Base-by-base conservation (phyloP, 148 eudicot genomes). In the Nepenthes mirabilis region DNA sequence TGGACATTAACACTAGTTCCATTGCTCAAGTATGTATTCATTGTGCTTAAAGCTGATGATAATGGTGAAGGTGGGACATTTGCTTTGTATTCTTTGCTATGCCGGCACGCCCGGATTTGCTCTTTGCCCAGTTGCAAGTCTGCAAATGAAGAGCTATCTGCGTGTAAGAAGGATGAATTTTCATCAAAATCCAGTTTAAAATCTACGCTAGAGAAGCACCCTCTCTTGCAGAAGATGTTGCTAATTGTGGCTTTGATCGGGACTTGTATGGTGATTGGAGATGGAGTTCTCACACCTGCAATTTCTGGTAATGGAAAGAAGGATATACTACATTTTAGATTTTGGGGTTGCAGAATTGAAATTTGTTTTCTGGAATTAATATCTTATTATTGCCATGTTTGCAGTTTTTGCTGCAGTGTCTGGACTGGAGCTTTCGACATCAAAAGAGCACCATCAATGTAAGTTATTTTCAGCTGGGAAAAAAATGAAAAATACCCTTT, bases 401-500 rank as follows among this genome's bases (percentile, higher is more conserved):
- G 78, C 80, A 91, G 96, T 93, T 33, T 88, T 93, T 66, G 86
- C 99, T 5, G 99, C 99, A 0, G 89, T 93, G 57, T 93, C 99
- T 36, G 99, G 99, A 6, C 68, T 93, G 67, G 99, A 88, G 72
- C 70, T 93, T 60, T 81, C 95, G 45, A 71, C 81, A 81, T 68
- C 86, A 47, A 91, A 88, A 77, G 89, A 89, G 65, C 86, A 82
- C 62, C 99, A 93, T 72, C 74, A 83, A 75, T 89, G 99, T 93
- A 84, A 86, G 88, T 64, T 55, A 10, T 55, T 45, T 34, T n/a
- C 47, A 11, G 12, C 11, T 23, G 23, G 23, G 23, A 23, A 23
- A 23, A 23, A 23, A 23, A 23, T 0, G 23, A 23, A 23, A 23
- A 45, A 11, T 1, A 5, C 55, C 57, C 33, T 14, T 54, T 54